These are phyloP conservation scores for Macadamia integrifolia DNA, from an alignment of 164 flowering plant genomes.

Conservation along the genomic window DNA sequence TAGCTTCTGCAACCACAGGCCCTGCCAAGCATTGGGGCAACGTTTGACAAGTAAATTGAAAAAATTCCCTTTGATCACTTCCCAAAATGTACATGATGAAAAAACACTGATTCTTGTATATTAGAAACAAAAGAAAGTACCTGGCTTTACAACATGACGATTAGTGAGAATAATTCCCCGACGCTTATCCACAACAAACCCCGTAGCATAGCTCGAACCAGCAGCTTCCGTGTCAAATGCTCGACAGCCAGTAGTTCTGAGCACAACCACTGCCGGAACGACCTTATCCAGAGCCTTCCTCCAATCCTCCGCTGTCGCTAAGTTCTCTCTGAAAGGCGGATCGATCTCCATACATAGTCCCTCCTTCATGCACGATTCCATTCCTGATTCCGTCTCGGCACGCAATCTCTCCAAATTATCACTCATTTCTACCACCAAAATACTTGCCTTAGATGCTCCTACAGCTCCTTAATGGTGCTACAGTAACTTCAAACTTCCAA, in stretches of 20 bases:
- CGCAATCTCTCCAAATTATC: constrained; percentile 55
- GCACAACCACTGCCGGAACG: constrained; percentile 92
- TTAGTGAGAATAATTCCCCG: constrained; percentile 93
- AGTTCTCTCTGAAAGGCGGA: constrained; percentile 52
- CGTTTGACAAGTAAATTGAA: not conserved
- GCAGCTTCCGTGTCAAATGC: constrained; percentile 92
- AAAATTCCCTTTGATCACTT: not conserved
- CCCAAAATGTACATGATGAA: not conserved
- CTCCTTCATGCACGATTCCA: constrained; percentile 45
- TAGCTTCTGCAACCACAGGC: constrained; percentile 94
- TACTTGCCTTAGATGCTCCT: too few species aligned
- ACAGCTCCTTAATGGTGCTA: too few species aligned
- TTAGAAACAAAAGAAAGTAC: constrained; percentile 20
- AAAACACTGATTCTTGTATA: not conserved
- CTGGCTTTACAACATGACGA: constrained; percentile 96
- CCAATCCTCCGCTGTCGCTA: constrained; percentile 88
- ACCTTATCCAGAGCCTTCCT: constrained; percentile 72
- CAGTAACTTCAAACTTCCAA: too few species aligned
- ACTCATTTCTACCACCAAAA: constrained; percentile 27
- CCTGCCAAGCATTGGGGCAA: constrained; percentile 31
- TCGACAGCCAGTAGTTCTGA: constrained; percentile 78
- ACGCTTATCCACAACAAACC: constrained; percentile 83
- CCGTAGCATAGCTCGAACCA: constrained; percentile 85
- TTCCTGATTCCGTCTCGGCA: constrained; percentile 34
- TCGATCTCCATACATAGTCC: constrained; percentile 84